These are phyloP conservation scores for Colletotrichum chlorophyti DNA, from an alignment of 2,329 filamentous ascomycete species.

Conservation along the genomic window DNA sequence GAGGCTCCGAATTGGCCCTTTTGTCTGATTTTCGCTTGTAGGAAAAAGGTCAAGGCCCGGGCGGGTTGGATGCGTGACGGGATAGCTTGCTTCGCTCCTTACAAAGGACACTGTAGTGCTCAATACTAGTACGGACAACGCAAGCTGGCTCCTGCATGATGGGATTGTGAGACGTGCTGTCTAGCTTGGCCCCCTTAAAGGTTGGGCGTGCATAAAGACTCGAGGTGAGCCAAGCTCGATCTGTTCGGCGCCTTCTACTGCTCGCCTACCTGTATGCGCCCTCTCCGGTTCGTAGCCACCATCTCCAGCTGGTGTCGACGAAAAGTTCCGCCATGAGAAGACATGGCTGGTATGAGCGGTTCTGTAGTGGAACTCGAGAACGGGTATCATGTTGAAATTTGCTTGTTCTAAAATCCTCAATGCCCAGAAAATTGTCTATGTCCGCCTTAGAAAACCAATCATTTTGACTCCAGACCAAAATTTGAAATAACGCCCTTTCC, in stretches of 20 bases:
- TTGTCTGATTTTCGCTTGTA: slow-evolving; percentile 6
- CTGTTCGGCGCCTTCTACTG: too few relatives aligned
- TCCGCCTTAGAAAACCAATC: background rate
- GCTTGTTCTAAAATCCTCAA: slow-evolving; percentile 1
- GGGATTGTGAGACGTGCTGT: background rate
- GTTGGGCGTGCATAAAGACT: too few relatives aligned
- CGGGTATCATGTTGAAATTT: slow-evolving; percentile 24
- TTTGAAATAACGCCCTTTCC: background rate
- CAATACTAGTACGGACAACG: slow-evolving; percentile 20
- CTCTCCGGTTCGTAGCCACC: too few relatives aligned
- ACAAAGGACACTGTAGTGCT: slow-evolving; percentile 9
- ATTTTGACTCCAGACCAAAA: background rate
- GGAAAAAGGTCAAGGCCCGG: too few relatives aligned
- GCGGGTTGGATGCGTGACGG: slow-evolving; percentile 5
- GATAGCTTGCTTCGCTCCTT: background rate
- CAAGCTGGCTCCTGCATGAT: background rate
- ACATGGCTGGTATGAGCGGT: too few relatives aligned
- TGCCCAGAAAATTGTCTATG: slow-evolving; percentile 12
- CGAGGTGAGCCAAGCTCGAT: too few relatives aligned
- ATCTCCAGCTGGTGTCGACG: too few relatives aligned
- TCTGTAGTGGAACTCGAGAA: background rate
- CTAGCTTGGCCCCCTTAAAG: background rate
- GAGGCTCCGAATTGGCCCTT: background rate
- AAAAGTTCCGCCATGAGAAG: too few relatives aligned
- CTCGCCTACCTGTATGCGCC: too few relatives aligned